These are phyloP conservation scores for Dunaliella salina DNA, from an alignment of 163 green algal genomes.

Conservation along the genomic window DNA sequence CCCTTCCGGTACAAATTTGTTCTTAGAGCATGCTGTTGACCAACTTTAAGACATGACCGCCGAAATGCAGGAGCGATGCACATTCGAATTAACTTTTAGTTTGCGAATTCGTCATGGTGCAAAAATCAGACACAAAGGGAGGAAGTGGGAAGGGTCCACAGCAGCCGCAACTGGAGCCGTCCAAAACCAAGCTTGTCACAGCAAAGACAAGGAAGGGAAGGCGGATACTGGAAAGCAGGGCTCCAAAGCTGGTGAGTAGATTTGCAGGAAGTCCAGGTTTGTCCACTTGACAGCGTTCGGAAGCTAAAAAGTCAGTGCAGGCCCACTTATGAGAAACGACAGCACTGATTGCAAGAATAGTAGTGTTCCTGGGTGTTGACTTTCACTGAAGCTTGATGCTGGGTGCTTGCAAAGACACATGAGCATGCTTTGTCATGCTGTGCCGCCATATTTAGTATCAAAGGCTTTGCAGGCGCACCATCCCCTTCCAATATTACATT, in stretches of 20 bases:
- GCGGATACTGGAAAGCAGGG: constrained; percentile 62
- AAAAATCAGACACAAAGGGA: background rate
- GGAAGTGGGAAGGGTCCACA: background rate
- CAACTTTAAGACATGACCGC: too few relatives aligned
- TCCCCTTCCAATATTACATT: background rate
- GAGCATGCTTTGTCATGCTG: background rate
- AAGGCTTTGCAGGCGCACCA: background rate
- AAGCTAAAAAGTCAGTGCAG: too few relatives aligned
- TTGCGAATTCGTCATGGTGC: background rate
- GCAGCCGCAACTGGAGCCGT: background rate
- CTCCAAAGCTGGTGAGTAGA: constrained; percentile 76
- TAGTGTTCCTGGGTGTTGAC: background rate
- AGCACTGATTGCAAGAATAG: too few relatives aligned
- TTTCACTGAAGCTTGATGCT: background rate
- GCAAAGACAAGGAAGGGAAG: constrained; percentile 71
- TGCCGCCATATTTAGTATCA: too few relatives aligned
- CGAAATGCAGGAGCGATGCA: too few relatives aligned
- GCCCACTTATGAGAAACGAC: too few relatives aligned
- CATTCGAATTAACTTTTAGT: too few relatives aligned
- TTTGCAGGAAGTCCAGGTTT: too few relatives aligned
- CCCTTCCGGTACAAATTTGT: too few relatives aligned
- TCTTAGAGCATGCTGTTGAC: too few relatives aligned
- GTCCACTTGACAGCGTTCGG: too few relatives aligned
- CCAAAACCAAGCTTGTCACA: constrained; percentile 41
- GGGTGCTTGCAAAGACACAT: background rate